Evolutionary conservation across 2,329 filamentous ascomycete species (phyloP), one percentile per base, ranked within the genome.

Genomic region (Pseudogymnoascus sp.): DNA sequence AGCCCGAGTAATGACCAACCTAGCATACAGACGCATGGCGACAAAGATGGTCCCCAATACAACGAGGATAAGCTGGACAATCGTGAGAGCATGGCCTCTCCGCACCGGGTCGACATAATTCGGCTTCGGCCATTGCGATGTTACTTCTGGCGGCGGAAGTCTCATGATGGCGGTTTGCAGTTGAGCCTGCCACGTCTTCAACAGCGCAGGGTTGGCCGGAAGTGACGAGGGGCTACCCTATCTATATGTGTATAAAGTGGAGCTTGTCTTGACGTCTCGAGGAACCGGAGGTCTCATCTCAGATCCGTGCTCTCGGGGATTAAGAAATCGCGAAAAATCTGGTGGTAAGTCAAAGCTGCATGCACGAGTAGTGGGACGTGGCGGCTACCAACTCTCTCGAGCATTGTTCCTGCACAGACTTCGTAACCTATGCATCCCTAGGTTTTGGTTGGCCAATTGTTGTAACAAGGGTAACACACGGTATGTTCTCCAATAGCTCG

Each of bases 91-190:
- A 67, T 77, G 74, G 11, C 78, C 78, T 65, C 78, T 74, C 26
- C 74, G 77, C 14, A 71, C 71, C 5, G 80, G 80, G 65, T 82
- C 69, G 60, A 75, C 66, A 67, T 79, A 78, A 66, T 82, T 82
- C 7, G 80, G 76, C 33, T 61, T 69, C 4, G 80, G 80, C 79
- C 79, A 82, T 68, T 72, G 70, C 21, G 69, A 67, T 53, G 78
- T 62, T 16, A 80, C 75, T 19, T 74, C 70, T 21, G 70, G 40
- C n/a, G 79, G 76, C 24, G 79, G 76, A 24, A 76, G 66, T 56
- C 71, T 70, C 75, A 76, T 77, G 11, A 37, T 37, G 33, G 33
- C 33, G 11, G 33, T 37, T 37, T 37, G 33, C 33, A 37, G 33
- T 37, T 37, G 11, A 37, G 33, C 33, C 33, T 37, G 33, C 33